These are phyloP conservation scores for Brassica rapa DNA, from an alignment of 345 rosid species.

Conservation along the genomic window DNA sequence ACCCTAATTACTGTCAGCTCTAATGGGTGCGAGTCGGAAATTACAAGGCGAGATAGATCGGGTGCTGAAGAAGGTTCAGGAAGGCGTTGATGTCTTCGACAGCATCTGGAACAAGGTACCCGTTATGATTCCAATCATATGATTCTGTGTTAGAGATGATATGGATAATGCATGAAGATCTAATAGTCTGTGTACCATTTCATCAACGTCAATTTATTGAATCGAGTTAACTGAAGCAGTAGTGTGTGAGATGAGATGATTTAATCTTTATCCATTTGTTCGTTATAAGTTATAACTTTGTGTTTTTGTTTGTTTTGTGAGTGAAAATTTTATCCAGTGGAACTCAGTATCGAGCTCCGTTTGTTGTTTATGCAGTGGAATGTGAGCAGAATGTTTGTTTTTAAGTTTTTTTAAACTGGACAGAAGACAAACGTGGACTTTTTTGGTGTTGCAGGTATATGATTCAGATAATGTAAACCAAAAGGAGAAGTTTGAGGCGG, in stretches of 20 bases:
- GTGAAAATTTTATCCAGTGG: slow-evolving; percentile 24
- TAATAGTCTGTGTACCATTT: not conserved
- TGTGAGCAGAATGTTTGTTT: slow-evolving; percentile 46
- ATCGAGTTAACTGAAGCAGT: slow-evolving; percentile 6
- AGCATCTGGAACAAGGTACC: slow-evolving; percentile 97
- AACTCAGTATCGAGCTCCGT: slow-evolving; percentile 42
- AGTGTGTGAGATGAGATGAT: slow-evolving; percentile 6
- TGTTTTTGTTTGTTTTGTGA: slow-evolving; percentile 32
- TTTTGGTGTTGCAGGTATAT: slow-evolving; percentile 67
- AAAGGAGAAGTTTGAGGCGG: slow-evolving; percentile 96
- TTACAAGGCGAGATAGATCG: slow-evolving; percentile 99
- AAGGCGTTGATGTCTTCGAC: slow-evolving; percentile 98
- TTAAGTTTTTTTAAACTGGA: slow-evolving; percentile 37
- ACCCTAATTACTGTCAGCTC: slow-evolving; percentile 14
- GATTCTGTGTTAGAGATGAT: slow-evolving; percentile 9
- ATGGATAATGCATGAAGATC: slow-evolving; percentile 29
- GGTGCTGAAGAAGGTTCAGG: slow-evolving; percentile 97
- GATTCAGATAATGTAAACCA: slow-evolving; percentile 95
- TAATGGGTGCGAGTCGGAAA: slow-evolving; percentile 98
- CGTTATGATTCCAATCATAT: not conserved
- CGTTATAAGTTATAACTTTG: not conserved
- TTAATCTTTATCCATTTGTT: not conserved
- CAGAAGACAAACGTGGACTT: slow-evolving; percentile 27
- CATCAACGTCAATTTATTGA: not conserved
- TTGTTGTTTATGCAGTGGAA: slow-evolving; percentile 47